A percentile compares a stretch with the other conserved stretches of the same genome.
phyloP scores from a whole-genome alignment of 1,284 basidiomycete species.

The Moesziomyces antarcticus region DNA sequence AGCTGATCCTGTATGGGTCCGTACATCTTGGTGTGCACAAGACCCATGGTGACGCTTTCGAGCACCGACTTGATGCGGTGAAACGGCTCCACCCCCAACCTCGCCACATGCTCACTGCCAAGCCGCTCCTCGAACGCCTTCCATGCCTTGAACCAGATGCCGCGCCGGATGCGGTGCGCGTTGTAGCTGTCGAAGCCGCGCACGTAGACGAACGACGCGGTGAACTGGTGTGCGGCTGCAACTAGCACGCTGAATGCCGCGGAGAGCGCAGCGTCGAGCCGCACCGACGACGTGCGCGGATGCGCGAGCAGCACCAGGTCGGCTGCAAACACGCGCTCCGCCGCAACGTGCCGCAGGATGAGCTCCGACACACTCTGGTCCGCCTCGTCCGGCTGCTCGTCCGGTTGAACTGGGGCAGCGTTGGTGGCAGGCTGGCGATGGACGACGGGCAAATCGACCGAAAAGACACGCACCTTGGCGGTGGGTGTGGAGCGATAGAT shows the following conservation, averaged over 20 bases:
- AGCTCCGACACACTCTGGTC: conserved; percentile 7
- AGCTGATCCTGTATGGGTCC: conserved; percentile 32
- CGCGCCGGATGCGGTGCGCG: conserved; percentile 42
- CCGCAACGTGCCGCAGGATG: conserved; percentile 18
- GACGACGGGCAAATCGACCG: conserved; percentile 29
- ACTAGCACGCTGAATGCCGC: conserved; percentile 19
- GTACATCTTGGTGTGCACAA: conserved; percentile 44
- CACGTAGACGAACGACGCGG: conserved; percentile 45
- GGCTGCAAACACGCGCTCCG: conserved; percentile 9
- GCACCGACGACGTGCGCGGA: conserved; percentile 4
- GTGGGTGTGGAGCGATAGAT: conserved; percentile 26
- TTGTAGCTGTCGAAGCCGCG: conserved; percentile 50
- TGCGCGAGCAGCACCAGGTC: conserved; percentile 18
- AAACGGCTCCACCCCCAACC: conserved; percentile 29
- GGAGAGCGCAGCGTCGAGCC: conserved; percentile 11
- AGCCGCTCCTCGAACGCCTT: conserved; percentile 37
- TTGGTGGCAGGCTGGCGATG: conserved; percentile 6
- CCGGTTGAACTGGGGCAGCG: not conserved
- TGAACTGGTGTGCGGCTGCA: conserved; percentile 37
- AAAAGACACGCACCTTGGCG: conserved; percentile 30
- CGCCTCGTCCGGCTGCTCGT: not conserved
- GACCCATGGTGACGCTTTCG: conserved; percentile 48
- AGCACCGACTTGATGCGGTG: conserved; percentile 37
- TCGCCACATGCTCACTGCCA: conserved; percentile 22
- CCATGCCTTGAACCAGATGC: conserved; percentile 48